A percentile compares a stretch with the other conserved stretches of the same genome.
phyloP scores from a whole-genome alignment of 257 asterid genomes.

The Solanum lycopersicoides region DNA sequence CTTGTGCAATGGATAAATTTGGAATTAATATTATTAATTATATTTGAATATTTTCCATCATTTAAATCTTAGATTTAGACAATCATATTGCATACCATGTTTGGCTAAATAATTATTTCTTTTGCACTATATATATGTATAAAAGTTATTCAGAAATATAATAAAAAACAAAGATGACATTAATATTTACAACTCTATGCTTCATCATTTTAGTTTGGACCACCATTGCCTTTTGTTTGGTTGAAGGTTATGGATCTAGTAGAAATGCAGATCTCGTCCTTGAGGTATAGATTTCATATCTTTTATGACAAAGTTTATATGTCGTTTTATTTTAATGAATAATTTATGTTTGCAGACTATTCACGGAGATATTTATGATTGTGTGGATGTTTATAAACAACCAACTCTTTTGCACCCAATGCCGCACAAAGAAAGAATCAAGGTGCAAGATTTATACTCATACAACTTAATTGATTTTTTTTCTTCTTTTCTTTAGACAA shows the following conservation, averaged over 20 bases:
- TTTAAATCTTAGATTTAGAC: no score
- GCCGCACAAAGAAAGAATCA: neutral
- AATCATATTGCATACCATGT: no score
- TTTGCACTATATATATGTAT: no score
- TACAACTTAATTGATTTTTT: neutral
- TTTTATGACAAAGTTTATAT: no score
- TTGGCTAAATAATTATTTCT: no score
- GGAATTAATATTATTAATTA: no score
- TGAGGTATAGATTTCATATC: neutral
- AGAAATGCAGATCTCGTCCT: neutral
- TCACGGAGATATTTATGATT: no score
- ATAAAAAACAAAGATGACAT: neutral
- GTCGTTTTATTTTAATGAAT: no score
- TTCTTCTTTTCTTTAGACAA: neutral
- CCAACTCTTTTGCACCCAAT: neutral
- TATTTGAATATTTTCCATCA: no score
- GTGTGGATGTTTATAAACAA: neutral
- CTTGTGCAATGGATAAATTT: no score
- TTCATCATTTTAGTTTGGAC: neutral
- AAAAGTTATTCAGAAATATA: neutral
- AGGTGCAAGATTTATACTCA: neutral
- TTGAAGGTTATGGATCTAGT: neutral
- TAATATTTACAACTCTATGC: neutral
- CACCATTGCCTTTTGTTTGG: neutral
- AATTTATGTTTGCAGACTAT: no score